Base-by-base conservation (phyloP, 495 filamentous ascomycete species). In the Cenococcum geophilum region DNA sequence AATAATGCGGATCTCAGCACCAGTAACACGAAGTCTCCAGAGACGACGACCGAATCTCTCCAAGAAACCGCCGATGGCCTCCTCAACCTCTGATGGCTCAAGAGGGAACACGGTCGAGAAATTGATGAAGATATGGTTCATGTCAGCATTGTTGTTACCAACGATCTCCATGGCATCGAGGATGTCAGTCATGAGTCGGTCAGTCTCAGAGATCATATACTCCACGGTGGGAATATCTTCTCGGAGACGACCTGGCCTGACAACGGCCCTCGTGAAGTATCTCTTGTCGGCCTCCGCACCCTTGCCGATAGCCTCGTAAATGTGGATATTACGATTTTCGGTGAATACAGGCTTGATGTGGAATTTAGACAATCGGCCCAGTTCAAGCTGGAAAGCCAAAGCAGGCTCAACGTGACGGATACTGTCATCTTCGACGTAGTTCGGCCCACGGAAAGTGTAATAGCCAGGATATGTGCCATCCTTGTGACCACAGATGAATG, bases 101-200 rank as follows among this genome's bases (percentile, higher is more conserved):
- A 98, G 82, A 70, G 91, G 90, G 84, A 98, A 97, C 54, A 97
- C 89, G 11, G 87, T 87, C 0, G 88, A 89, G 79, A 98, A 98
- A 82, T 98, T 97, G 79, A 98, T 91, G 82, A 97, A 98, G 82
- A 98, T 96, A 79, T 98, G 95, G 79, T 98, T 98, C 68, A 98
- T 80, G 80, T 98, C 93, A 50, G 93, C 96, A 80, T 96, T 92
- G 82, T 95, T 97, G 82, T 95, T 96, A 60, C 95, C 95, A 69
- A 97, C 92, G 68, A 98, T 95, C 82, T 98, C 93, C 58, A 98
- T 77, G 18, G 93, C 95, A 74, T 97, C 93, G 51, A 98, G 81
- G 72, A 98, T 97, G 71, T 98, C 93, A 75, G 89, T 97, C 82
- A 97, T 91, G 58, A 98, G 79, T 34, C 93, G 85, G 71, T 98